These are phyloP conservation scores for Exophiala sp. DNA, from an alignment of 2,329 filamentous ascomycete genomes.

Conservation along the genomic window DNA sequence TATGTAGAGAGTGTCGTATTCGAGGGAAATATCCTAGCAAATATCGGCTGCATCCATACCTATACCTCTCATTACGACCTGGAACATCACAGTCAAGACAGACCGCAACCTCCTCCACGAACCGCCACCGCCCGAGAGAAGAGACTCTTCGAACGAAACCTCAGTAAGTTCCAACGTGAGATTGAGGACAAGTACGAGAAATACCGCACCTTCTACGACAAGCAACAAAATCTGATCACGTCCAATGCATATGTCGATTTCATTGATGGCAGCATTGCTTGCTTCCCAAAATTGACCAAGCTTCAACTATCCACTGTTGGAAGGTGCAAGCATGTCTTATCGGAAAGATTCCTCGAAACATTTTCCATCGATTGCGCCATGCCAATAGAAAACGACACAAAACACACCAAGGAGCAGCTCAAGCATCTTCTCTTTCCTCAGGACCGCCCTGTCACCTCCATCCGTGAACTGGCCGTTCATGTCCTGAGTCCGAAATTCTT, in stretches of 20 bases:
- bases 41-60: conserved; percentile 25
- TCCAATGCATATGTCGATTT: conserved; percentile 11
- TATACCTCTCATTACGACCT: conserved; percentile 23
- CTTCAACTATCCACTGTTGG: conserved; percentile 23
- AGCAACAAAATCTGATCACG: conserved; percentile 22
- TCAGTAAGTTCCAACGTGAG: conserved; percentile 22
- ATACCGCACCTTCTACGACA: conserved; percentile 20
- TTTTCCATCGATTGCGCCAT: conserved; percentile 25
- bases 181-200: conserved; percentile 20
- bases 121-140: conserved; percentile 18
- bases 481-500: conserved; percentile 27
- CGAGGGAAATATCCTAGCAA: conserved; percentile 25
- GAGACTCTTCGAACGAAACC: conserved; percentile 27
- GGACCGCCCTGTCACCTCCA: conserved; percentile 10
- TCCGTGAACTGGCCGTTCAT: conserved; percentile 17
- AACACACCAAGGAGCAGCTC: conserved; percentile 24
- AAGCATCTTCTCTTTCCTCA: conserved; percentile 22
- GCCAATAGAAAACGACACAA: conserved; percentile 21
- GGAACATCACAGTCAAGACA: conserved; percentile 19
- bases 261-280: conserved; percentile 14
- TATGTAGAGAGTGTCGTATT: conserved; percentile 24
- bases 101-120: conserved; percentile 13
- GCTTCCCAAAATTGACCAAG: conserved; percentile 23
- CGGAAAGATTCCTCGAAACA: conserved; percentile 22
- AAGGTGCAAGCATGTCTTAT: conserved; percentile 24